phyloP scores from a whole-genome alignment of 495 filamentous ascomycete genomes.

The Penicillium chermesinum region DNA sequence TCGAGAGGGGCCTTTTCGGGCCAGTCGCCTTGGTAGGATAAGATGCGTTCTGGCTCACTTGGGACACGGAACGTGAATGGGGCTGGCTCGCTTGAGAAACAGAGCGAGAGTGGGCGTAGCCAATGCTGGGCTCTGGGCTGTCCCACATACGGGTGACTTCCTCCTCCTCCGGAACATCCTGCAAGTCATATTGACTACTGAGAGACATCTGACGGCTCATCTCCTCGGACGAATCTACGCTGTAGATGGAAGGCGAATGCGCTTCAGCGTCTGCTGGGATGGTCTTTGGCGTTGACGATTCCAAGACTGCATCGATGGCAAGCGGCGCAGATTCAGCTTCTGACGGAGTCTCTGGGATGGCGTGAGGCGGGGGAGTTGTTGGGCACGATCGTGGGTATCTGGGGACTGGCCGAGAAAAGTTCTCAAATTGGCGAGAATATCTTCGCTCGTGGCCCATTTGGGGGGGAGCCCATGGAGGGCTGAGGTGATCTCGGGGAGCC shows the following conservation, averaged over 20 bases:
- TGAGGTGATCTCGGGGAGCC: conserved; percentile 24
- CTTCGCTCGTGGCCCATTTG: conserved; percentile 20
- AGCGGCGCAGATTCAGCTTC: conserved; percentile 38
- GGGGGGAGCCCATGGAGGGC: conserved; percentile 3
- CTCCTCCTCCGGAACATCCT: conserved; percentile 75
- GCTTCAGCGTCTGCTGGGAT: conserved; percentile 34
- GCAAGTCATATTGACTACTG: conserved; percentile 44
- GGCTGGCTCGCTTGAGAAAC: conserved; percentile 14
- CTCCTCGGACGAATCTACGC: conserved; percentile 41
- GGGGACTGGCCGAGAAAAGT: conserved; percentile 47
- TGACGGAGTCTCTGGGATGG: conserved; percentile 28
- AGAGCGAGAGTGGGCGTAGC: conserved; percentile 15
- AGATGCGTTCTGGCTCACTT: conserved; percentile 7
- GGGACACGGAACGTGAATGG: conserved; percentile 13
- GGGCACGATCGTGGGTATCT: conserved; percentile 28
- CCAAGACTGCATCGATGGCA: conserved; percentile 43
- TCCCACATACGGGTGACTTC: conserved; percentile 32
- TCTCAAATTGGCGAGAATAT: conserved; percentile 40
- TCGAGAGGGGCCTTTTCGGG: conserved; percentile 26
- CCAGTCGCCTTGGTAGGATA: conserved; percentile 7
- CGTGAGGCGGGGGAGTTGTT: conserved; percentile 25
- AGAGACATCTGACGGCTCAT: conserved; percentile 43
- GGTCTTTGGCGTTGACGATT: conserved; percentile 23
- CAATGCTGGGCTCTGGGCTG: conserved; percentile 20
- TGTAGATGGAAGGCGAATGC: conserved; percentile 11